Evolutionary conservation across 2,329 filamentous ascomycete genomes (phyloP).

Genomic region (Rhynchosporium agropyri): DNA sequence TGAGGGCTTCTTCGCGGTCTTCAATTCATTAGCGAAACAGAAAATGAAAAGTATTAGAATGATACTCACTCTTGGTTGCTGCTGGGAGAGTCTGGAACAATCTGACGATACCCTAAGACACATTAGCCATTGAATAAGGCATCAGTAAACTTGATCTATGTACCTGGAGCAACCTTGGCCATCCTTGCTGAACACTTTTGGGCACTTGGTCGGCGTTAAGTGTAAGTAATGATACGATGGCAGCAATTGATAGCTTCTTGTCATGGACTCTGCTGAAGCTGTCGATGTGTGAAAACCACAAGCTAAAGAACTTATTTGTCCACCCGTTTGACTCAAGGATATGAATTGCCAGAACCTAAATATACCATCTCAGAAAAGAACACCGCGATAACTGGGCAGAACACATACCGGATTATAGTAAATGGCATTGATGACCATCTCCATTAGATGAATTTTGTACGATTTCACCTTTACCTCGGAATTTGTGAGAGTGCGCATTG

Average conservation of each 20-base stretch:
- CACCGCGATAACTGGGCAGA: background rate
- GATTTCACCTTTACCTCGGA: conserved; percentile 86
- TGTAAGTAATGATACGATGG: conserved; percentile 83
- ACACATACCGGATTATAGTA: conserved; percentile 81
- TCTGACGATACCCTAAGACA: conserved; percentile 70
- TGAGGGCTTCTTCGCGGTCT: conserved; percentile 90
- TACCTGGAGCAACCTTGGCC: conserved; percentile 80
- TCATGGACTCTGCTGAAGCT: conserved; percentile 93
- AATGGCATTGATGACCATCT: conserved; percentile 97
- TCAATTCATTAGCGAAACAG: conserved; percentile 35
- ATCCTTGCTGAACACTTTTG: conserved; percentile 89
- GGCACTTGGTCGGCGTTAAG: conserved; percentile 82
- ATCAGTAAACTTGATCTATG: background rate
- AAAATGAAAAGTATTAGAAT: background rate
- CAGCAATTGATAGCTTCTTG: conserved; percentile 97
- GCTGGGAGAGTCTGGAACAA: conserved; percentile 90
- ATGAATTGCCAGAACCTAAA: conserved; percentile 69
- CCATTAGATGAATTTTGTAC: conserved; percentile 94
- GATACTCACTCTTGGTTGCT: conserved; percentile 75
- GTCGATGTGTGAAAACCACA: conserved; percentile 97
- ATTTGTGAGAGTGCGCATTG: conserved; percentile 78
- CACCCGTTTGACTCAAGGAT: conserved; percentile 88
- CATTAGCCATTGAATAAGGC: background rate
- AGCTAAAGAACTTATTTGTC: conserved; percentile 98
- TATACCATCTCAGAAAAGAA: conserved; percentile 5